These are phyloP conservation scores for Exophiala viscosa DNA, from an alignment of 2,329 filamentous ascomycete species.

Conservation along the genomic window DNA sequence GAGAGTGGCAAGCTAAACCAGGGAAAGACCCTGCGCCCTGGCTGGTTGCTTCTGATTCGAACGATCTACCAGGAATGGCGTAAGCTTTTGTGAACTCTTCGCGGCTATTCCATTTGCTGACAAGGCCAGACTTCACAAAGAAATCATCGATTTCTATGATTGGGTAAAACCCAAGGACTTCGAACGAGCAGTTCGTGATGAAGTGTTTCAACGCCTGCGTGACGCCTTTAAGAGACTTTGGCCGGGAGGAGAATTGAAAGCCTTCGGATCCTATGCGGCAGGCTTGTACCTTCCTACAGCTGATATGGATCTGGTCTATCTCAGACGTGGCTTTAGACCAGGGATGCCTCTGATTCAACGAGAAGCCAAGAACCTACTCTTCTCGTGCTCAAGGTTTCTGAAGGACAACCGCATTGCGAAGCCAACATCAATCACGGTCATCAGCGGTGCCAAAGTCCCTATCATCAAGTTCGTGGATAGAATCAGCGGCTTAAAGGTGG, in stretches of 20 bases:
- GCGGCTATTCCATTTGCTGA: slow-evolving; percentile 3
- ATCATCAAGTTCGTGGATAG: slow-evolving; percentile 86
- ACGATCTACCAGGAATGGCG: slow-evolving; percentile 19
- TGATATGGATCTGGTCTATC: slow-evolving; percentile 90
- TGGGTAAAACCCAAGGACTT: slow-evolving; percentile 74
- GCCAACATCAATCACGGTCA: slow-evolving; percentile 60
- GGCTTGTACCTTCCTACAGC: slow-evolving; percentile 73
- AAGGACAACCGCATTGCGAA: slow-evolving; percentile 55
- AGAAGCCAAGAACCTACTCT: slow-evolving; percentile 55
- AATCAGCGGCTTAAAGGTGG: slow-evolving; percentile 74
- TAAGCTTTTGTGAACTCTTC: slow-evolving; percentile 12
- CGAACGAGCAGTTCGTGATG: slow-evolving; percentile 70
- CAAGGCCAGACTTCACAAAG: slow-evolving; percentile 71
- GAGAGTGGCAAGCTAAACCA: slow-evolving; percentile 7
- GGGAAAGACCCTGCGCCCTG: slow-evolving; percentile 14
- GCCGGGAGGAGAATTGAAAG: slow-evolving; percentile 59
- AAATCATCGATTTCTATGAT: slow-evolving; percentile 84
- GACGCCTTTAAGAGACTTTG: slow-evolving; percentile 56
- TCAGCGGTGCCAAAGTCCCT: slow-evolving; percentile 76
- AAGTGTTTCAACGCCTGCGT: slow-evolving; percentile 68
- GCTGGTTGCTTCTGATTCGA: slow-evolving; percentile 2
- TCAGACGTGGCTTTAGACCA: slow-evolving; percentile 58
- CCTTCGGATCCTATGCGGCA: slow-evolving; percentile 93
- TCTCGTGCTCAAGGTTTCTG: slow-evolving; percentile 61
- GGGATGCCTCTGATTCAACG: slow-evolving; percentile 33